Evolutionary conservation across 805 yeast species (phyloP), one percentile per base, ranked within the genome.

Genomic region (Kregervanrija pseudodelftensis): DNA sequence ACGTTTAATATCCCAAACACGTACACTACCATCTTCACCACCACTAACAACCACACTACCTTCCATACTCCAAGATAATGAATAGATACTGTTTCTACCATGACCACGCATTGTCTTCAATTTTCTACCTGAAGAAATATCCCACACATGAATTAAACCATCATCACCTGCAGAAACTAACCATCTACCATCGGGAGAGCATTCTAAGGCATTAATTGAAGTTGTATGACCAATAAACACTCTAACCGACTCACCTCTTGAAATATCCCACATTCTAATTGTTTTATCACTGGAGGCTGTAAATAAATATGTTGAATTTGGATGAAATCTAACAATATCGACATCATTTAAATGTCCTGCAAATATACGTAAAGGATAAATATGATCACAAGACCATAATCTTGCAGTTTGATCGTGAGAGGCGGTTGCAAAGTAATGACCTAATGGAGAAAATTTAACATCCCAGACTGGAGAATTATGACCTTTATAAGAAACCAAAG

Each of bases 391-490:
- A 22, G 96, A 89, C 99, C 99, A 93, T 45, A 93, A 71, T 49
- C 98, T 76, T 1, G 98, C 98, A 0, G 99, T 93, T 63, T 90
- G 97, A 61, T 93, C 99, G 60, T 90, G 96, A 2, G 96, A 87
- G 0, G 95, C 96, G 0, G 97, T 90, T n/a, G 95, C 96, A 65
- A 93, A 93, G 67, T 93, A 93, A 66, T 93, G 98, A 5, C 99
- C 99, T 56, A 85, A 69, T 2, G 99, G 99, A 2, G 95, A 82
- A 59, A 88, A 93, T 55, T 84, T 77, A 8, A 93, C 97, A 61
- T 93, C 98, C 99, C 99, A 93, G 28, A 93, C 85, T 1, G 99
- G 98, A 54, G 87, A 95, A 57, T 82, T 87, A 60, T 93, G 99
- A 8, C 98, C 97, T 62, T 87, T 88, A 67, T 93, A 93, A n/a